Percentiles rank a stretch among this genome's conserved stretches.
These are phyloP conservation scores for Alternaria alternata DNA, from an alignment of 2,329 filamentous ascomycete genomes.

Conservation along the genomic window DNA sequence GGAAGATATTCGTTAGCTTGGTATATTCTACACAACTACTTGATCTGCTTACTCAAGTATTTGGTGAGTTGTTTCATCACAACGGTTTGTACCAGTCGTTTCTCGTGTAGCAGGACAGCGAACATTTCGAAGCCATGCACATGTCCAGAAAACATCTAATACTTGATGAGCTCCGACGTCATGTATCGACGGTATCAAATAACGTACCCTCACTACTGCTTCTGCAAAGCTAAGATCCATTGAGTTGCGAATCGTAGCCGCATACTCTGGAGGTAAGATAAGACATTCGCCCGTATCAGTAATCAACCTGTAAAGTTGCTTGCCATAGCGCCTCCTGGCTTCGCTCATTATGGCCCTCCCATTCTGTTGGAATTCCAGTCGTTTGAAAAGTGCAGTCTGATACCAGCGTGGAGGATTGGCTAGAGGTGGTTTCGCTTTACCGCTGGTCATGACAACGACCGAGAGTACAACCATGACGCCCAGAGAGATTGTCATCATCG, in stretches of 20 bases:
- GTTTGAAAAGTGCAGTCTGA: not conserved
- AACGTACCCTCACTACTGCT: not conserved
- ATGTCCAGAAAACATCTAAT: constrained; percentile 2
- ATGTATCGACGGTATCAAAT: too few relatives aligned
- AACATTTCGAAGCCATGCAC: constrained; percentile 2
- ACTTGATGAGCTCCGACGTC: too few relatives aligned
- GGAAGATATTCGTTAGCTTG: too few relatives aligned
- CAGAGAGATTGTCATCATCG: not conserved
- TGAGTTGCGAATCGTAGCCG: not conserved
- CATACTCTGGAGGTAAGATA: not conserved
- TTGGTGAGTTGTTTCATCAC: constrained; percentile 3
- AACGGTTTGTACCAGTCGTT: not conserved
- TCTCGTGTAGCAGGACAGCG: not conserved
- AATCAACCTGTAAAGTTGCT: constrained; percentile 7
- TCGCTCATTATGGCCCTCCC: not conserved
- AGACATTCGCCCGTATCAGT: not conserved
- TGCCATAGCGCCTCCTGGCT: not conserved
- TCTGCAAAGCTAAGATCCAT: not conserved
- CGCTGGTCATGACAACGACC: not conserved
- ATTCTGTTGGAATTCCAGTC: not conserved
- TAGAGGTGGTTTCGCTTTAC: not conserved
- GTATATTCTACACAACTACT: too few relatives aligned
- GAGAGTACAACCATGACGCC: not conserved
- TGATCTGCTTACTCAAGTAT: not conserved
- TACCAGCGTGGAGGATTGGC: constrained; percentile 5